Evolutionary conservation across 108 stramenopile genomes (phyloP).

Genomic region (Skeletonema potamos): DNA sequence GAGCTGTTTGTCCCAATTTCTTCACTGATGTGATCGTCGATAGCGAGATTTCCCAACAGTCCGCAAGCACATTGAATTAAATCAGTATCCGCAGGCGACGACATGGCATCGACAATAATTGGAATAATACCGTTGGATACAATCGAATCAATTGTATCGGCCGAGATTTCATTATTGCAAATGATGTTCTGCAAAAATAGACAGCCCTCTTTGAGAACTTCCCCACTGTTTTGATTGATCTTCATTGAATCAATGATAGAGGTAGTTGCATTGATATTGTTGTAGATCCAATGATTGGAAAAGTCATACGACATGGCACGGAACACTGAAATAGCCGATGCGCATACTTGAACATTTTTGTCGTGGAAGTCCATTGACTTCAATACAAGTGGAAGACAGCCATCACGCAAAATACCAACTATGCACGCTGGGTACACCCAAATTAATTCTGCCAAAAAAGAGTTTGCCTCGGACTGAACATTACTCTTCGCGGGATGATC

Average conservation of each 20-base stretch:
- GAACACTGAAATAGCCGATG: constrained; percentile 33
- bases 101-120: constrained; percentile 28
- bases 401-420: constrained; percentile 7
- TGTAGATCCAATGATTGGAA: constrained; percentile 14
- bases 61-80: constrained; percentile 16
- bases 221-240: constrained; percentile 10
- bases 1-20: constrained; percentile 5
- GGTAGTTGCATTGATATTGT: constrained; percentile 24
- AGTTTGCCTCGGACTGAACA: constrained; percentile 29
- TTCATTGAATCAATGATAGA: constrained; percentile 35
- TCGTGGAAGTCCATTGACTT: constrained; percentile 30
- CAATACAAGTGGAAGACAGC: constrained; percentile 20
- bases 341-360: constrained; percentile 15
- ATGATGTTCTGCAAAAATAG: constrained; percentile 36
- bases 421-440: constrained; percentile 20
- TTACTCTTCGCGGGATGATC: constrained; percentile 5
- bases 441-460: constrained; percentile 21
- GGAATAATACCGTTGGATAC: background rate
- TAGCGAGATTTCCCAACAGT: constrained; percentile 18
- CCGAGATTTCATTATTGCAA: constrained; percentile 14
- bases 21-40: background rate
- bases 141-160: constrained; percentile 2
- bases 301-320: constrained; percentile 44
- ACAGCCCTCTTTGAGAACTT: constrained; percentile 30
- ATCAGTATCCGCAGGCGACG: background rate